These are phyloP conservation scores for Mallotus nudiflorus DNA, from an alignment of 345 rosid species.

Conservation along the genomic window DNA sequence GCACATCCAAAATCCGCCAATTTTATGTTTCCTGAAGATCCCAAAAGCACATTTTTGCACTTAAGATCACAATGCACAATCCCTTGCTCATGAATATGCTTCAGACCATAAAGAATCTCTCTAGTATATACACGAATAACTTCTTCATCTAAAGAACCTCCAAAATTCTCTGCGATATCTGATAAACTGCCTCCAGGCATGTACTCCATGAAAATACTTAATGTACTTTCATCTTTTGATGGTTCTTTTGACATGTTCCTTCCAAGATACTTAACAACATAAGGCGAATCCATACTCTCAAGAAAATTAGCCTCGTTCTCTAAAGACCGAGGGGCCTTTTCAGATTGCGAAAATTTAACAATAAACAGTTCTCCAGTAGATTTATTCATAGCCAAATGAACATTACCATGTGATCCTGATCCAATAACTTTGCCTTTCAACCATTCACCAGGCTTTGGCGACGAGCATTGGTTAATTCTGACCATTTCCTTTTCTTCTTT, in stretches of 20 bases:
- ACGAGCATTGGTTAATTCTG: neutral
- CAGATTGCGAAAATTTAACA: slow-evolving; percentile 28
- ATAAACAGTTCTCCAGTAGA: slow-evolving; percentile 31
- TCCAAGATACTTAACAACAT: slow-evolving; percentile 32
- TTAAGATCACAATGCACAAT: slow-evolving; percentile 45
- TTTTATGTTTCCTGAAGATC: slow-evolving; percentile 29
- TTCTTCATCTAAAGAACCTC: slow-evolving; percentile 37
- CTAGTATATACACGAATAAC: slow-evolving; percentile 25
- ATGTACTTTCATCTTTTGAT: neutral
- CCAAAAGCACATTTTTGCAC: slow-evolving; percentile 39
- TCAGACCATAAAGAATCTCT: slow-evolving; percentile 36
- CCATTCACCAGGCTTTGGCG: slow-evolving; percentile 23
- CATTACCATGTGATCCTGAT: slow-evolving; percentile 38
- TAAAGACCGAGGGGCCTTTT: slow-evolving; percentile 15
- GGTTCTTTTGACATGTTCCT: slow-evolving; percentile 6
- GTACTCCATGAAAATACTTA: slow-evolving; percentile 40
- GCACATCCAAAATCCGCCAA: slow-evolving; percentile 48
- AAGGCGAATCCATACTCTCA: slow-evolving; percentile 31
- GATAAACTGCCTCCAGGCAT: slow-evolving; percentile 40
- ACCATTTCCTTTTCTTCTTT: slow-evolving; percentile 18
- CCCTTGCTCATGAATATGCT: slow-evolving; percentile 35
- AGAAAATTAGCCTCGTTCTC: slow-evolving; percentile 32
- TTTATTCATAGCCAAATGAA: slow-evolving; percentile 37
- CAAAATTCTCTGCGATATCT: slow-evolving; percentile 30
- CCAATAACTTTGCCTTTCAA: slow-evolving; percentile 36